Evolutionary conservation across 2,329 filamentous ascomycete species (phyloP).

Genomic region (Orbilia blumenaviensis): DNA sequence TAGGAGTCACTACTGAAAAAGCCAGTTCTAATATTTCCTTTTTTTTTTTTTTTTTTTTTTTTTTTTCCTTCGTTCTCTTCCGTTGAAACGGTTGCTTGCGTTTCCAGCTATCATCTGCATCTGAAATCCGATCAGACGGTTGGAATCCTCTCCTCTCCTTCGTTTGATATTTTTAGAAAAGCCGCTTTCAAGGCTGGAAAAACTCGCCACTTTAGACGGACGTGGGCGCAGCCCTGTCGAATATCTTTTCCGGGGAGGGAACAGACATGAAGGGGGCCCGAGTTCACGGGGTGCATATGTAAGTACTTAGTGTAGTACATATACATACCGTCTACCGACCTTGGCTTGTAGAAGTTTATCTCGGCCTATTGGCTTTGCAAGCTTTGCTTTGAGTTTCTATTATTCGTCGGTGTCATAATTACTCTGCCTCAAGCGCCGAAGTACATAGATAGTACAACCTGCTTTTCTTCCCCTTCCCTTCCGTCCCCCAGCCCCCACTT

Average conservation of each 20-base stretch:
- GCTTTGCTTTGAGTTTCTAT: background rate
- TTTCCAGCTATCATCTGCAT: background rate
- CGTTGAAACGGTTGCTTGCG: background rate
- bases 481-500: slow-evolving; percentile 2
- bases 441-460: too few relatives aligned
- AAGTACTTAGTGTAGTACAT: too few relatives aligned
- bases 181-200: slow-evolving; percentile 1
- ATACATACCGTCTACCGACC: slow-evolving; percentile 6
- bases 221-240: slow-evolving; percentile 4
- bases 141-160: background rate
- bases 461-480: background rate
- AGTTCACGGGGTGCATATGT: too few relatives aligned
- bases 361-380: too few relatives aligned
- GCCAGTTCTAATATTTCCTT: background rate
- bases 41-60: background rate
- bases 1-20: background rate
- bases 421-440: background rate
- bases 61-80: background rate
- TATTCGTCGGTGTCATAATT: background rate
- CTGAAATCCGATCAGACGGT: slow-evolving; percentile 15
- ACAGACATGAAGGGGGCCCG: background rate
- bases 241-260: background rate
- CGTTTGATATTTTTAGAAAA: slow-evolving; percentile 46
- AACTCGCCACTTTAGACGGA: slow-evolving; percentile 20
- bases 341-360: too few relatives aligned